Percentiles rank a stretch among this genome's conserved stretches.
Evolutionary conservation across 805 yeast species (phyloP).

Genomic region (Candida coleopterorum): DNA sequence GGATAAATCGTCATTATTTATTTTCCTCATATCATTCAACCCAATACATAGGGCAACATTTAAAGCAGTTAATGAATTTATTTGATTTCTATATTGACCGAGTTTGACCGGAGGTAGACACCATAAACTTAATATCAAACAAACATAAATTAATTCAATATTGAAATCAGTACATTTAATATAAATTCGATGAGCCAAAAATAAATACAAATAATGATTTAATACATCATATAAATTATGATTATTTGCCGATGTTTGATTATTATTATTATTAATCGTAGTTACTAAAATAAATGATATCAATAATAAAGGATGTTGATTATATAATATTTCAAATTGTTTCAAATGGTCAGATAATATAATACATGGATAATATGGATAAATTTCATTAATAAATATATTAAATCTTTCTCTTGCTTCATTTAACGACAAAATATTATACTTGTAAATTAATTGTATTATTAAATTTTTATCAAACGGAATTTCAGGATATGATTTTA

Average conservation of each 20-base stretch:
- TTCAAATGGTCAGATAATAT: constrained; percentile 32
- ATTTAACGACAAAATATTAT: constrained; percentile 25
- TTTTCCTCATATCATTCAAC: constrained; percentile 31
- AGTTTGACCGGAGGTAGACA: constrained; percentile 47
- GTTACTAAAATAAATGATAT: constrained; percentile 44
- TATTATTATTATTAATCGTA: constrained; percentile 39
- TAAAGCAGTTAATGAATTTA: constrained; percentile 42
- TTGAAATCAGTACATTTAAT: constrained; percentile 41
- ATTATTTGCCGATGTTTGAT: constrained; percentile 10
- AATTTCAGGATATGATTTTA: constrained; percentile 14
- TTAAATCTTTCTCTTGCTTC: constrained; percentile 31
- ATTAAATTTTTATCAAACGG: constrained; percentile 15
- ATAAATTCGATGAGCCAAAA: constrained; percentile 40
- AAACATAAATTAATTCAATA: constrained; percentile 37
- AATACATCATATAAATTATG: constrained; percentile 39
- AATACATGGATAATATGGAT: constrained; percentile 46
- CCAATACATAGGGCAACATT: constrained; percentile 47
- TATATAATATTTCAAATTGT: constrained; percentile 36
- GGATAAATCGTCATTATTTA: constrained; percentile 19
- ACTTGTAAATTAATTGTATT: constrained; percentile 32
- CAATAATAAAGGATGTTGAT: constrained; percentile 40
- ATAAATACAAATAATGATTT: constrained; percentile 41
- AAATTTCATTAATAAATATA: constrained; percentile 33
- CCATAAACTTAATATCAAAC: constrained; percentile 47
- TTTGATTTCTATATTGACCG: constrained; percentile 51